Percentiles rank a stretch among this genome's conserved stretches.
phyloP scores from a whole-genome alignment of 495 filamentous ascomycete genomes.

The Neurospora africana region DNA sequence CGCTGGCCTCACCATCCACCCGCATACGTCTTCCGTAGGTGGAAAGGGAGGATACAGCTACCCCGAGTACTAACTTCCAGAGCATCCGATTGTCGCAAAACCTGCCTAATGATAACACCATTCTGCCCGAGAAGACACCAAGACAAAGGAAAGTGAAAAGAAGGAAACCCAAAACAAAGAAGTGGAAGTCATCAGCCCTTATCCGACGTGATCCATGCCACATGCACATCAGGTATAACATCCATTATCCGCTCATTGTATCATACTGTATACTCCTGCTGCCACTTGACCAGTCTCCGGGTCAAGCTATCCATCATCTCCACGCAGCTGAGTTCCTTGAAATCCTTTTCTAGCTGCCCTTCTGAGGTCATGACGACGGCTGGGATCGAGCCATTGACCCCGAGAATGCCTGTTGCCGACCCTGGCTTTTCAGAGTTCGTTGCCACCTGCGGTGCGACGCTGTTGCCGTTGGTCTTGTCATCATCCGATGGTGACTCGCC shows the following conservation, averaged over 20 bases:
- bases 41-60: not conserved
- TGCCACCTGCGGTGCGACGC: not conserved
- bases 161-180: not conserved
- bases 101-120: not conserved
- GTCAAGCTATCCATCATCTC: slow-evolving; percentile 80
- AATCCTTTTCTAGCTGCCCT: slow-evolving; percentile 34
- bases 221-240: not conserved
- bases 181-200: not conserved
- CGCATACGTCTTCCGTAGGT: not conserved
- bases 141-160: not conserved
- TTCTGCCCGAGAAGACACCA: not conserved
- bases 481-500: slow-evolving; percentile 27
- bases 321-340: slow-evolving; percentile 56
- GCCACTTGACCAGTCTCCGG: slow-evolving; percentile 67
- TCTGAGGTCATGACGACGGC: not conserved
- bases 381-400: slow-evolving; percentile 1
- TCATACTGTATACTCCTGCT: slow-evolving; percentile 43
- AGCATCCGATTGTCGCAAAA: not conserved
- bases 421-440: not conserved
- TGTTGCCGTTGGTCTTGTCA: slow-evolving; percentile 12
- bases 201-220: not conserved
- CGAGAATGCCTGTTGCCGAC: not conserved
- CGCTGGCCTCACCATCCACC: not conserved
- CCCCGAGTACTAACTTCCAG: not conserved
- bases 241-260: not conserved